These are phyloP conservation scores for Eutrema salsugineum DNA, from an alignment of 441 rosid species.

Conservation along the genomic window DNA sequence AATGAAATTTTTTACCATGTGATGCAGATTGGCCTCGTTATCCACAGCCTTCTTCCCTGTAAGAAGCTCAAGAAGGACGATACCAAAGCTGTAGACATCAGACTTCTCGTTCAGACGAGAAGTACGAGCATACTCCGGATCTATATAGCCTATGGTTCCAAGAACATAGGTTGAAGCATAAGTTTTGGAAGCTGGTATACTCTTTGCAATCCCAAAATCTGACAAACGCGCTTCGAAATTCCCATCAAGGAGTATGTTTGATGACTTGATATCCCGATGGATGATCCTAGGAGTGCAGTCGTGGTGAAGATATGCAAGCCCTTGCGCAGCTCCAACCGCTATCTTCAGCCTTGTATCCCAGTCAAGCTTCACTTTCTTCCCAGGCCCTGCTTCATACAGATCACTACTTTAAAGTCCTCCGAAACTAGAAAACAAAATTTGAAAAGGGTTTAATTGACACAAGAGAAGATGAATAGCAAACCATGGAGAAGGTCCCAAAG, in stretches of 20 bases:
- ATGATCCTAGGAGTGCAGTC: conserved; percentile 89
- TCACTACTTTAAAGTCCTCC: not conserved
- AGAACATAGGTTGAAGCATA: conserved; percentile 85
- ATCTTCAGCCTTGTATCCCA: conserved; percentile 89
- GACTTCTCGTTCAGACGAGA: conserved; percentile 86
- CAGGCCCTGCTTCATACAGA: conserved; percentile 40
- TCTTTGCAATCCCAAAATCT: conserved; percentile 91
- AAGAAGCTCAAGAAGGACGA: conserved; percentile 88
- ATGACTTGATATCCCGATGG: conserved; percentile 88
- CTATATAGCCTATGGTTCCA: conserved; percentile 95
- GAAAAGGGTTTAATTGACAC: not conserved
- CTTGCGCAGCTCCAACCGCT: conserved; percentile 94
- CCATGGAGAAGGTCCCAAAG: conserved; percentile 98
- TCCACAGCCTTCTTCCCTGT: conserved; percentile 98
- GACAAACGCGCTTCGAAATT: conserved; percentile 83
- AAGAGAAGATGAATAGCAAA: conserved; percentile 13
- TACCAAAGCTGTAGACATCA: conserved; percentile 92
- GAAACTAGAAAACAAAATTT: not conserved
- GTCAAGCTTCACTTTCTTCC: conserved; percentile 81
- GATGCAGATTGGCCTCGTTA: conserved; percentile 83
- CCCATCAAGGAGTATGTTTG: conserved; percentile 82
- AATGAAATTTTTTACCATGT: conserved; percentile 50
- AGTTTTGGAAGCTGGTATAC: conserved; percentile 64
- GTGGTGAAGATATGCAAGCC: conserved; percentile 96
- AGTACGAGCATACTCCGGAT: conserved; percentile 94